phyloP scores from a whole-genome alignment of 345 rosid species.

The Isatis tinctoria region DNA sequence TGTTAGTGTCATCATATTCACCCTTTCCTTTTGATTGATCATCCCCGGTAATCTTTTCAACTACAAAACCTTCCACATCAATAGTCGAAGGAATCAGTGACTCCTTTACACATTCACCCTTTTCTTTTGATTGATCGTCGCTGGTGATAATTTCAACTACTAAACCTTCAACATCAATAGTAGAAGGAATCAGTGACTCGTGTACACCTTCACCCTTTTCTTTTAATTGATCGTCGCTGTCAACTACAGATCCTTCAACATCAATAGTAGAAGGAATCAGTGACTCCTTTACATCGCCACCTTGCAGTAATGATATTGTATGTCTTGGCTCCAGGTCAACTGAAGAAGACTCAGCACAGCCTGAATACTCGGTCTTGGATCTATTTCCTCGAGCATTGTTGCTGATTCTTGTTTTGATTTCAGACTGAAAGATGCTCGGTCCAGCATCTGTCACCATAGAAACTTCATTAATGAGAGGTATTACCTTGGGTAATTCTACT shows the following conservation, averaged over 20 bases:
- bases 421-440: constrained; percentile 12
- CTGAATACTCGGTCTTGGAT: constrained; percentile 18
- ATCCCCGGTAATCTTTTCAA: constrained; percentile 5
- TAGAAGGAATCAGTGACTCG: constrained; percentile 8
- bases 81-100: constrained; percentile 4
- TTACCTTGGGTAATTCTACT: constrained; percentile 15
- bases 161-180: constrained; percentile 10
- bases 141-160: constrained; percentile 3
- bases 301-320: background rate
- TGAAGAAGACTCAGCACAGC: constrained; percentile 13
- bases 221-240: constrained; percentile 25
- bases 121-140: constrained; percentile 10
- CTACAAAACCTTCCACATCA: constrained; percentile 9
- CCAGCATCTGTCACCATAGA: constrained; percentile 1
- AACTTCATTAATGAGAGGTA: constrained; percentile 8
- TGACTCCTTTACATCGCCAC: constrained; percentile 5
- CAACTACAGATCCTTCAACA: constrained; percentile 3
- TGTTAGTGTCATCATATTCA: constrained; percentile 21
- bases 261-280: constrained; percentile 1
- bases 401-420: constrained; percentile 4
- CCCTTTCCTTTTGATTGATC: constrained; percentile 27
- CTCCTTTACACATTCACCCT: constrained; percentile 21
- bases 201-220: constrained; percentile 17
- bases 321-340: constrained; percentile 5
- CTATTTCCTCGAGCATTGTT: background rate